phyloP scores from a whole-genome alignment of 495 filamentous ascomycete genomes.

The Neurospora sp. region DNA sequence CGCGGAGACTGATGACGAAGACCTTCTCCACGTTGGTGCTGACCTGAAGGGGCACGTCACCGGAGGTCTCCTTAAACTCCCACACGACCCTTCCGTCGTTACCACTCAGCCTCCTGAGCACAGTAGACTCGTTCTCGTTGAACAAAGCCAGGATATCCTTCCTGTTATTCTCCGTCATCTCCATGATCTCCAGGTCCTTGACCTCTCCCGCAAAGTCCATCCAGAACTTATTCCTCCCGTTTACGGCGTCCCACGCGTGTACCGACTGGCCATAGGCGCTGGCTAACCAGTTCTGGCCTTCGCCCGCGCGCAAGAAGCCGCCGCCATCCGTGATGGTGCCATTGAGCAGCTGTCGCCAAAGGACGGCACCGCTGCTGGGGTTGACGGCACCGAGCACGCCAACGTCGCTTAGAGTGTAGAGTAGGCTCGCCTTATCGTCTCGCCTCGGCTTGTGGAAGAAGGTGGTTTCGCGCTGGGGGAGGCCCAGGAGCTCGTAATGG shows the following conservation, averaged over 20 bases:
- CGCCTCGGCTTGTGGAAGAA: slow-evolving; percentile 87
- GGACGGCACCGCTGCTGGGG: slow-evolving; percentile 67
- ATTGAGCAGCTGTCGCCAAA: slow-evolving; percentile 72
- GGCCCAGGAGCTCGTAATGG: slow-evolving; percentile 79
- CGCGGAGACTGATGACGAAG: slow-evolving; percentile 68
- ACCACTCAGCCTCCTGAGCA: slow-evolving; percentile 60
- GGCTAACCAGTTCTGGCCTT: slow-evolving; percentile 62
- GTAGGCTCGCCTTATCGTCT: slow-evolving; percentile 71
- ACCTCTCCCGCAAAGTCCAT: slow-evolving; percentile 47
- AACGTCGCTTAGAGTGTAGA: slow-evolving; percentile 83
- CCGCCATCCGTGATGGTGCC: slow-evolving; percentile 24
- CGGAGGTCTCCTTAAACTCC: slow-evolving; percentile 58
- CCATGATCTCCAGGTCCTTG: slow-evolving; percentile 70
- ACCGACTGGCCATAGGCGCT: slow-evolving; percentile 58
- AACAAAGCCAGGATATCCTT: slow-evolving; percentile 66
- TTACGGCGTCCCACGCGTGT: slow-evolving; percentile 73
- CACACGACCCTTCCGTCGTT: slow-evolving; percentile 66
- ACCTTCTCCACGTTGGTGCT: slow-evolving; percentile 64
- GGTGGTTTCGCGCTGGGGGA: slow-evolving; percentile 68
- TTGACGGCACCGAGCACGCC: slow-evolving; percentile 79
- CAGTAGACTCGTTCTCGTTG: slow-evolving; percentile 42
- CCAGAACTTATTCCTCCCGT: slow-evolving; percentile 70
- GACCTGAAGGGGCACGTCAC: slow-evolving; percentile 66
- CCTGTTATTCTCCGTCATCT: slow-evolving; percentile 51
- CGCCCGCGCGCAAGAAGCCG: slow-evolving; percentile 57